Evolutionary conservation across 805 yeast species (phyloP).

Genomic region (Myxozyma kluyveri): DNA sequence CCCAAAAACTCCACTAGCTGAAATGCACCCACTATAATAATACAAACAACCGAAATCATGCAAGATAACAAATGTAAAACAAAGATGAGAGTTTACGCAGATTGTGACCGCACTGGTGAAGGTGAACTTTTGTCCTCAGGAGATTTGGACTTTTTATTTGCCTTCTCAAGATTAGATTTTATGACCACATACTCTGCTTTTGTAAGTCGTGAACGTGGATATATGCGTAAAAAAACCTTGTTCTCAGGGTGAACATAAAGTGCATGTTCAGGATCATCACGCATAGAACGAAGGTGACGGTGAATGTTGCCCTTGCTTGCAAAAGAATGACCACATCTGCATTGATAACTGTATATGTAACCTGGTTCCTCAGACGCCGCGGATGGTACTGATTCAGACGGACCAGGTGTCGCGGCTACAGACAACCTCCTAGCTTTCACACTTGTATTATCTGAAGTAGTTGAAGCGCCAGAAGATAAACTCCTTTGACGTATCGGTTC

Average conservation of each 20-base stretch:
- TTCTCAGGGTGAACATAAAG: slow-evolving; percentile 18
- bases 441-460: neutral
- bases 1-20: no score
- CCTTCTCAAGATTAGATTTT: no score
- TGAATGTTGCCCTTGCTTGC: slow-evolving; percentile 25
- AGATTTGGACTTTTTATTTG: no score
- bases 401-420: neutral
- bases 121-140: no score
- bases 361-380: neutral
- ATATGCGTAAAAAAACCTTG: slow-evolving; percentile 13
- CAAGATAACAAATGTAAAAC: no score
- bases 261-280: slow-evolving; percentile 18
- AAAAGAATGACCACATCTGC: slow-evolving; percentile 22
- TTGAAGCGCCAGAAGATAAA: no score
- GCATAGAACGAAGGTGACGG: slow-evolving; percentile 16
- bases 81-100: no score
- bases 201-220: slow-evolving; percentile 11
- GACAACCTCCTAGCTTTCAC: neutral
- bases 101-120: no score
- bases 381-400: no score
- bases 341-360: slow-evolving; percentile 10
- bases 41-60: no score
- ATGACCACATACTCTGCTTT: slow-evolving; percentile 12
- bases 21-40: no score
- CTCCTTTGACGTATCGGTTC: no score